A percentile compares a stretch with the other conserved stretches of the same genome.
These are phyloP conservation scores for Endocalyx cinctus DNA, from an alignment of 2,329 filamentous ascomycete genomes.

Conservation along the genomic window DNA sequence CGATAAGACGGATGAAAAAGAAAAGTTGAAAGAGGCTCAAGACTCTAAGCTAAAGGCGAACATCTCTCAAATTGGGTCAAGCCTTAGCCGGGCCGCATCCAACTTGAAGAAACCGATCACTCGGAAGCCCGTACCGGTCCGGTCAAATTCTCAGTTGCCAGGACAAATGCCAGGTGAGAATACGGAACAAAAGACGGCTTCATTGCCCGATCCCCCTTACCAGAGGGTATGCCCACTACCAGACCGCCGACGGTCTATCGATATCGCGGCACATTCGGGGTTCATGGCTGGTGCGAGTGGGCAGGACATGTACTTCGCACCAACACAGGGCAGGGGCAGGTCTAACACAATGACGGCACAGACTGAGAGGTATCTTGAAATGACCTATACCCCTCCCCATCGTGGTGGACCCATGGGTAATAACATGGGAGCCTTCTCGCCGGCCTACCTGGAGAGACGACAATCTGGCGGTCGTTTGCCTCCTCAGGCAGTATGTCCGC, in stretches of 20 bases:
- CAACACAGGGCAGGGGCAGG: constrained; percentile 3
- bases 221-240: neutral
- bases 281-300: constrained; percentile 10
- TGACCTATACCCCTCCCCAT: constrained; percentile 11
- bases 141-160: too few relatives aligned
- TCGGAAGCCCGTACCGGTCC: constrained; percentile 26
- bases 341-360: constrained; percentile 27
- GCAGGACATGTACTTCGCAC: constrained; percentile 6
- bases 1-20: too few relatives aligned
- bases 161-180: constrained; percentile 3
- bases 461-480: constrained; percentile 5
- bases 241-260: neutral
- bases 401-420: constrained; percentile 6
- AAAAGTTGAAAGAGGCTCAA: constrained; percentile 1
- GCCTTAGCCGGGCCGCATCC: constrained; percentile 20
- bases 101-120: constrained; percentile 26
- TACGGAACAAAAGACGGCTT: neutral
- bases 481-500: too few relatives aligned
- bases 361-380: constrained; percentile 19
- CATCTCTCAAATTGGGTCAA: constrained; percentile 15
- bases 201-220: neutral
- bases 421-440: constrained; percentile 4
- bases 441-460: constrained; percentile 9
- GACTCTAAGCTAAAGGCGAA: constrained; percentile 10
- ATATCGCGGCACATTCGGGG: neutral